Evolutionary conservation across 495 filamentous ascomycete species (phyloP).

Genomic region (Penicillium bovifimosum): DNA sequence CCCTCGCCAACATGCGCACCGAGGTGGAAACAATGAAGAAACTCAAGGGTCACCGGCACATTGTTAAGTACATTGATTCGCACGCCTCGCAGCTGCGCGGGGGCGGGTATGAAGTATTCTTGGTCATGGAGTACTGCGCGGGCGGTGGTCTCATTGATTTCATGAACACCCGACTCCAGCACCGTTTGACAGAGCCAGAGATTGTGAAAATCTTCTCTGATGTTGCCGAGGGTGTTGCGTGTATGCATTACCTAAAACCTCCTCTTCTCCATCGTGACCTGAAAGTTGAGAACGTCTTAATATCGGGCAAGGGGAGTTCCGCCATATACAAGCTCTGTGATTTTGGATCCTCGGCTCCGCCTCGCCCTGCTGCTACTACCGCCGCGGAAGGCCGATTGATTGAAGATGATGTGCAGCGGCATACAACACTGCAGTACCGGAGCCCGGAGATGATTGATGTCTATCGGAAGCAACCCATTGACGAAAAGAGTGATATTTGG

Average conservation of each 20-base stretch:
- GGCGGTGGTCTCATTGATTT: conserved; percentile 96
- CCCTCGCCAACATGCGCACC: conserved; percentile 90
- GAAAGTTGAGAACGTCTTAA: conserved; percentile 97
- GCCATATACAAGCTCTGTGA: conserved; percentile 91
- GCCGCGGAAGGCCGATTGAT: conserved; percentile 82
- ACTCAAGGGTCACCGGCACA: conserved; percentile 89
- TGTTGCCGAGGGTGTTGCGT: conserved; percentile 91
- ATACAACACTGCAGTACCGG: conserved; percentile 94
- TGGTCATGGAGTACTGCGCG: conserved; percentile 89
- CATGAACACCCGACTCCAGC: conserved; percentile 97
- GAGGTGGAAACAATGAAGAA: conserved; percentile 99
- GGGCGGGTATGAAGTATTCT: conserved; percentile 94
- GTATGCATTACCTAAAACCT: conserved; percentile 97
- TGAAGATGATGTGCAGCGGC: conserved; percentile 94
- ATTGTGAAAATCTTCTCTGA: conserved; percentile 95
- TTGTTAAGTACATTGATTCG: conserved; percentile 97
- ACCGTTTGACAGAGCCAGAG: conserved; percentile 94
- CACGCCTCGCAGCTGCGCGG: conserved; percentile 90
- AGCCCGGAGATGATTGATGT: conserved; percentile 99
- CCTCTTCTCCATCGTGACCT: conserved; percentile 89
- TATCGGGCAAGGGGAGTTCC: conserved; percentile 56
- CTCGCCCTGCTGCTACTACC: conserved; percentile 76
- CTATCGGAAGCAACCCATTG: conserved; percentile 91
- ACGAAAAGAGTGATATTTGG: conserved; percentile 99
- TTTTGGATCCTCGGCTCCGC: conserved; percentile 87